Evolutionary conservation across 1,139 yeast species (phyloP).

Genomic region (Scheffersomyces cryptocercus): DNA sequence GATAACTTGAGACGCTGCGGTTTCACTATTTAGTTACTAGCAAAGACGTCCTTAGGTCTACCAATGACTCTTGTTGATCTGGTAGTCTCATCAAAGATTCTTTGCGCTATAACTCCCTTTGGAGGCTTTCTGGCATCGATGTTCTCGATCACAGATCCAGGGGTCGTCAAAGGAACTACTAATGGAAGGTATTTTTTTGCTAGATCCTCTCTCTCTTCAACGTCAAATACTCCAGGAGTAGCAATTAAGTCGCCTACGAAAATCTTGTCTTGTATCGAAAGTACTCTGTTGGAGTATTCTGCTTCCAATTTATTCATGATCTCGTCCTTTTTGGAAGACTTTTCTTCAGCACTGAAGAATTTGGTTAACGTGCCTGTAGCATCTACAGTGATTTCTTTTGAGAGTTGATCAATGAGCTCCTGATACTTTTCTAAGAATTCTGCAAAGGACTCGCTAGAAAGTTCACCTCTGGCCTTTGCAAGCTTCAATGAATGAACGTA

Average conservation of each 20-base stretch:
- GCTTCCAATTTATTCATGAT: slow-evolving; percentile 19
- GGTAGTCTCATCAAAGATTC: slow-evolving; percentile 32
- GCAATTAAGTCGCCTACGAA: slow-evolving; percentile 27
- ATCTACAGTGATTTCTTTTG: slow-evolving; percentile 30
- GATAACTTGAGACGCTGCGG: slow-evolving; percentile 3
- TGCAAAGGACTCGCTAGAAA: slow-evolving; percentile 31
- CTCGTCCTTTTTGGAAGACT: slow-evolving; percentile 17
- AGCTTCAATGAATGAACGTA: slow-evolving; percentile 51
- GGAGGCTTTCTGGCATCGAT: slow-evolving; percentile 33
- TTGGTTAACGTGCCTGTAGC: slow-evolving; percentile 26
- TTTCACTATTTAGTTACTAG: background rate
- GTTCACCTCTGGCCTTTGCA: slow-evolving; percentile 38
- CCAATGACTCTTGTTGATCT: slow-evolving; percentile 32
- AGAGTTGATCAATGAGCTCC: slow-evolving; percentile 17
- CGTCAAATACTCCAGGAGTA: slow-evolving; percentile 37
- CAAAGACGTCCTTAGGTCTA: slow-evolving; percentile 38
- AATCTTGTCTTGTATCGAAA: slow-evolving; percentile 26
- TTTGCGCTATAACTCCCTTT: slow-evolving; percentile 32
- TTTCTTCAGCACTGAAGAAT: slow-evolving; percentile 20
- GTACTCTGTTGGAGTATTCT: slow-evolving; percentile 21
- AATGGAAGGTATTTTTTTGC: slow-evolving; percentile 30
- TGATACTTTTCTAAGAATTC: slow-evolving; percentile 5
- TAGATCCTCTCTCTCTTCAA: slow-evolving; percentile 25
- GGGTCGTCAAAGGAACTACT: slow-evolving; percentile 34
- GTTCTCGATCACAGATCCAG: slow-evolving; percentile 35